Conservation (phyloP, 1,284 basidiomycete genomes). For the Lignosus rhinocerotis region DNA sequence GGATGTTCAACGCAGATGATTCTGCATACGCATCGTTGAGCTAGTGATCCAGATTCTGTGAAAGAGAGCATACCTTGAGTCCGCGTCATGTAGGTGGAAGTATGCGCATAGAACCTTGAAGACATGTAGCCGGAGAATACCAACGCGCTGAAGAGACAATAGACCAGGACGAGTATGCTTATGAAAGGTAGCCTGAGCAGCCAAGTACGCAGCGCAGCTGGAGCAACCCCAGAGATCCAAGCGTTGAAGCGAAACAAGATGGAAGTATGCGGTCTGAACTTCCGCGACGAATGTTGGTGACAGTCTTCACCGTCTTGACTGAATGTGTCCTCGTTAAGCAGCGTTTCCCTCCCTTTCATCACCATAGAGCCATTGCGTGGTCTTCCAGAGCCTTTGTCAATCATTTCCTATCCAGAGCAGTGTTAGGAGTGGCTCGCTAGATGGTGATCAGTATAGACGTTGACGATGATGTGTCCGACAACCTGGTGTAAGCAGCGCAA, state of each 20-base stretch:
- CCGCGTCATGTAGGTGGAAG: not conserved
- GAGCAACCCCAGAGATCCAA: slow-evolving; percentile 11
- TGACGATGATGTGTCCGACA: too few species aligned
- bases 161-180: slow-evolving; percentile 1
- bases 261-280: not conserved
- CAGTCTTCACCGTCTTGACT: not conserved
- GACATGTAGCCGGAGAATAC: slow-evolving; percentile 12
- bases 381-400: not conserved
- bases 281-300: not conserved
- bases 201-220: slow-evolving; percentile 7
- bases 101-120: not conserved
- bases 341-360: not conserved
- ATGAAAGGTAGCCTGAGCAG: not conserved
- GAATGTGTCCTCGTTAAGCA: not conserved
- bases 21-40: not conserved
- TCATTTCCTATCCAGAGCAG: not conserved
- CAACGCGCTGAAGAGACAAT: slow-evolving; percentile 12
- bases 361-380: not conserved
- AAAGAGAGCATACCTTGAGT: slow-evolving; percentile 1
- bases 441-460: too few species aligned
- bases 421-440: not conserved
- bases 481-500: too few species aligned
- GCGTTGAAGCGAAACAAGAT: slow-evolving; percentile 3
- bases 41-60: not conserved
- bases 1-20: slow-evolving; percentile 20